These are phyloP conservation scores for Escovopsis sp. DNA, from an alignment of 2,329 filamentous ascomycete species.

Conservation along the genomic window DNA sequence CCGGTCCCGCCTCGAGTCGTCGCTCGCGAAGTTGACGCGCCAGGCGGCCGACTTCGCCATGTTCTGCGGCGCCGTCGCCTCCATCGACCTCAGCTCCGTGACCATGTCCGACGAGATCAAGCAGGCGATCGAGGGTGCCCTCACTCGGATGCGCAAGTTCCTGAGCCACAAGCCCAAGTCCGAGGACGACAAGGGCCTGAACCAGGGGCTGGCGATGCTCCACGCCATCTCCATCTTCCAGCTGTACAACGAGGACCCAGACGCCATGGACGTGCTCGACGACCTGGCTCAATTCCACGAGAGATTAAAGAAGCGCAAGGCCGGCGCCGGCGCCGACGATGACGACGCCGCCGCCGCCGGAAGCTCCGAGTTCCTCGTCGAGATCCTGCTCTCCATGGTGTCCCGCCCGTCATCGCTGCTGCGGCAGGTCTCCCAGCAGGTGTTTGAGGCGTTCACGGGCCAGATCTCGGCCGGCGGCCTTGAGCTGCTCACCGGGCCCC, in stretches of 20 bases:
- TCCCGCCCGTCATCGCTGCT: conserved; percentile 74
- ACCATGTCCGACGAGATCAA: conserved; percentile 41
- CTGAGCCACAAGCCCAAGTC: conserved; percentile 26
- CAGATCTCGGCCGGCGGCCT: conserved; percentile 62
- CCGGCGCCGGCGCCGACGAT: conserved; percentile 12
- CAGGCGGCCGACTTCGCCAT: conserved; percentile 36
- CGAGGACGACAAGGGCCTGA: conserved; percentile 23
- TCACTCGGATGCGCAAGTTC: conserved; percentile 37
- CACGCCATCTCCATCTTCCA: conserved; percentile 77
- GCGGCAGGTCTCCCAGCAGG: conserved; percentile 73
- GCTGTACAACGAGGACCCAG: conserved; percentile 77
- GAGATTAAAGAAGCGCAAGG: conserved; percentile 35
- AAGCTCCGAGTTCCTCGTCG: conserved; percentile 60
- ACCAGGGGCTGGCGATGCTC: conserved; percentile 60
- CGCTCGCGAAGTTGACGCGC: conserved; percentile 42
- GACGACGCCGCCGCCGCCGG: conserved; percentile 39
- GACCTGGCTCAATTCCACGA: conserved; percentile 68
- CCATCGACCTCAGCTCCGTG: conserved; percentile 36
- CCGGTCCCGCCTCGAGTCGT: conserved; percentile 41
- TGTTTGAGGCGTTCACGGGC: conserved; percentile 69
- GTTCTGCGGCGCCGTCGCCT: conserved; percentile 38
- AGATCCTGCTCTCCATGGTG: conserved; percentile 80
- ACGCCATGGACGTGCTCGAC: conserved; percentile 67
- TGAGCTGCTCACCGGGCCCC: conserved; percentile 48
- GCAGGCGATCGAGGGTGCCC: conserved; percentile 35